Evolutionary conservation across 2,329 filamentous ascomycete species (phyloP).

Genomic region (Penicillium sp.): DNA sequence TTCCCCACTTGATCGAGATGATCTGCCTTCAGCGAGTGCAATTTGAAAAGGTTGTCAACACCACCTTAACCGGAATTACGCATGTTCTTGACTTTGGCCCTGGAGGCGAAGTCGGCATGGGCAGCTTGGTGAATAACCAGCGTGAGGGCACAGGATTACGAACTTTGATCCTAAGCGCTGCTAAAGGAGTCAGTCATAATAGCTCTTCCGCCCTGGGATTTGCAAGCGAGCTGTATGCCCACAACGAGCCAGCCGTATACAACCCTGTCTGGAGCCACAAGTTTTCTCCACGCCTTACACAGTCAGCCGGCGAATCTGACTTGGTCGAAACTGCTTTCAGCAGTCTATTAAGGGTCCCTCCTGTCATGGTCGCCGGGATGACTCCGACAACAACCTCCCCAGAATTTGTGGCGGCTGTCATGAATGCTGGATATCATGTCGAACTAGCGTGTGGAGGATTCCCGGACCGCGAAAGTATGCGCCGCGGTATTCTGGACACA

Average conservation of each 20-base stretch:
- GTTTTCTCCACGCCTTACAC: neutral
- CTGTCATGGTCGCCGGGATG: conserved; percentile 6
- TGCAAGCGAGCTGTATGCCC: neutral
- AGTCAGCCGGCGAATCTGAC: neutral
- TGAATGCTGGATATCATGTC: conserved; percentile 5
- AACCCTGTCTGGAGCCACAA: neutral
- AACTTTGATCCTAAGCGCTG: neutral
- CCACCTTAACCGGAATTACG: conserved; percentile 27
- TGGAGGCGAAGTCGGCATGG: conserved; percentile 29
- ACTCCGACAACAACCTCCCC: conserved; percentile 3
- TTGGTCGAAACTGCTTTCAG: conserved; percentile 1
- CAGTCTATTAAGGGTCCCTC: neutral
- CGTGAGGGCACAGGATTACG: conserved; percentile 34
- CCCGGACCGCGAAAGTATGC: neutral
- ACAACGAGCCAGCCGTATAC: neutral
- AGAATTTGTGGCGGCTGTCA: conserved; percentile 1
- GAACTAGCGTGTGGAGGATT: conserved; percentile 4
- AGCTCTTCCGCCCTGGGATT: neutral
- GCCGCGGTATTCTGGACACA: neutral
- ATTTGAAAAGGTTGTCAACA: conserved; percentile 8
- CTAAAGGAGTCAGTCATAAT: neutral
- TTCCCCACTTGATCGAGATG: conserved; percentile 13
- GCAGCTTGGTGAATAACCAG: conserved; percentile 28
- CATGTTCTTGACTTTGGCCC: conserved; percentile 40
- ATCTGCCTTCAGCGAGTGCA: conserved; percentile 25